Evolutionary conservation across 345 rosid species (phyloP).

Genomic region (Linum tenue): DNA sequence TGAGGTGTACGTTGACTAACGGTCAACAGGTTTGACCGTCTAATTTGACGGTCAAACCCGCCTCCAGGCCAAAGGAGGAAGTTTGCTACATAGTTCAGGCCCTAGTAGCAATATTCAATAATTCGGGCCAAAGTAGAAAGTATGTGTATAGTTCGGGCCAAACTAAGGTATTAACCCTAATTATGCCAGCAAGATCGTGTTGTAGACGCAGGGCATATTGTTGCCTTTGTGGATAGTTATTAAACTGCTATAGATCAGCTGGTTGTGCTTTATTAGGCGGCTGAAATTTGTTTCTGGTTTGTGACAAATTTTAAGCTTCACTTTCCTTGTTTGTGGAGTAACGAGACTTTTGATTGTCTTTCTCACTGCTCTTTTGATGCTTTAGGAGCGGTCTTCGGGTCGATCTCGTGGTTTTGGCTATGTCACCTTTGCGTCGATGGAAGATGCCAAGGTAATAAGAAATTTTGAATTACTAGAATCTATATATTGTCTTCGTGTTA

Average conservation of each 20-base stretch:
- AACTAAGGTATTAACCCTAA: not conserved
- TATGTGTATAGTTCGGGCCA: no score
- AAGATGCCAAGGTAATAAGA: constrained; percentile 66
- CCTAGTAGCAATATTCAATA: no score
- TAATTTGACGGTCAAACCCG: no score
- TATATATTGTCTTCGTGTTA: not conserved
- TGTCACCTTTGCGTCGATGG: constrained; percentile 65
- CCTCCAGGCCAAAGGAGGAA: no score
- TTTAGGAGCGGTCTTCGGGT: constrained; percentile 81
- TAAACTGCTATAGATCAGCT: not conserved
- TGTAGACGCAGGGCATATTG: not conserved
- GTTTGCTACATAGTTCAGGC: no score
- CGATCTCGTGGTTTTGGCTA: constrained; percentile 98
- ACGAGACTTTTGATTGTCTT: not conserved
- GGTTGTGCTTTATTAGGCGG: not conserved
- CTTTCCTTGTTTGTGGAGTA: not conserved
- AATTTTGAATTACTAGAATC: not conserved
- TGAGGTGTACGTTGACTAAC: no score
- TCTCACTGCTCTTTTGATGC: constrained; percentile 4
- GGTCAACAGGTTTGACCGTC: no score
- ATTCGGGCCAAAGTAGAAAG: no score
- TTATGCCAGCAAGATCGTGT: not conserved
- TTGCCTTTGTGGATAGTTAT: not conserved
- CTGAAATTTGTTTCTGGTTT: not conserved
- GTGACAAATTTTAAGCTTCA: not conserved